These are phyloP conservation scores for Xanthoconium purpureum DNA, from an alignment of 768 basidiomycete species.

Conservation along the genomic window DNA sequence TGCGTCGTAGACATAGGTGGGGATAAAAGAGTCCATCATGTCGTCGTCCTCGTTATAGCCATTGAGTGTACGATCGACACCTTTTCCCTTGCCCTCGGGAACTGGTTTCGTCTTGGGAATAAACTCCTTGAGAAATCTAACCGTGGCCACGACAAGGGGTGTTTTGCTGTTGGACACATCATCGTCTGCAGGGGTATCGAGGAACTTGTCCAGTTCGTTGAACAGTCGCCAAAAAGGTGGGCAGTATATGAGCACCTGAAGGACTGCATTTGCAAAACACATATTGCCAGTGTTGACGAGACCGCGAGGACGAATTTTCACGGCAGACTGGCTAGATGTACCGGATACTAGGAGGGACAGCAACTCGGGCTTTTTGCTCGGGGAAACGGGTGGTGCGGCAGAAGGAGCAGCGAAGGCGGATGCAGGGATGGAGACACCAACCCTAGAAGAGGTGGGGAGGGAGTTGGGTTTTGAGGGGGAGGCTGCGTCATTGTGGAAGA, in stretches of 20 bases:
- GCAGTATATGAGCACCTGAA: slow-evolving; percentile 88
- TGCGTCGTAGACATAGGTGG: slow-evolving; percentile 85
- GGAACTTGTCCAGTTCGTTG: slow-evolving; percentile 58
- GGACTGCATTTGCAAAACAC: slow-evolving; percentile 95
- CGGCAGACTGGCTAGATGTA: slow-evolving; percentile 20
- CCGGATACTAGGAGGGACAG: slow-evolving; percentile 50
- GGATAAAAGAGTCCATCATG: slow-evolving; percentile 70
- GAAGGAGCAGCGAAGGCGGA: slow-evolving; percentile 25
- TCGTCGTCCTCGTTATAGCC: slow-evolving; percentile 40
- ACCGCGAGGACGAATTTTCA: slow-evolving; percentile 65
- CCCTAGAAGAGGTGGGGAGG: slow-evolving; percentile 67
- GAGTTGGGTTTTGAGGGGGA: slow-evolving; percentile 42
- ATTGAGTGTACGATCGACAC: slow-evolving; percentile 32
- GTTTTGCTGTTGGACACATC: slow-evolving; percentile 34
- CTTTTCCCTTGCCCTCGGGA: slow-evolving; percentile 39
- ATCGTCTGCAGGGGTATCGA: slow-evolving; percentile 32
- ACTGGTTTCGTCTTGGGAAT: slow-evolving; percentile 21
- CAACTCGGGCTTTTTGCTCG: slow-evolving; percentile 47
- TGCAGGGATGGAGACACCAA: slow-evolving; percentile 73
- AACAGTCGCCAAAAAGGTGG: slow-evolving; percentile 83
- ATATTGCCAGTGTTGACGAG: slow-evolving; percentile 94
- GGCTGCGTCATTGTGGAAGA: slow-evolving; percentile 48
- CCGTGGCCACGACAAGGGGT: slow-evolving; percentile 65
- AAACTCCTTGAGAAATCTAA: slow-evolving; percentile 81
- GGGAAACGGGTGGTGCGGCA: slow-evolving; percentile 30